These are phyloP conservation scores for Hypericum androsaemum DNA, from an alignment of 345 rosid genomes.

Conservation along the genomic window DNA sequence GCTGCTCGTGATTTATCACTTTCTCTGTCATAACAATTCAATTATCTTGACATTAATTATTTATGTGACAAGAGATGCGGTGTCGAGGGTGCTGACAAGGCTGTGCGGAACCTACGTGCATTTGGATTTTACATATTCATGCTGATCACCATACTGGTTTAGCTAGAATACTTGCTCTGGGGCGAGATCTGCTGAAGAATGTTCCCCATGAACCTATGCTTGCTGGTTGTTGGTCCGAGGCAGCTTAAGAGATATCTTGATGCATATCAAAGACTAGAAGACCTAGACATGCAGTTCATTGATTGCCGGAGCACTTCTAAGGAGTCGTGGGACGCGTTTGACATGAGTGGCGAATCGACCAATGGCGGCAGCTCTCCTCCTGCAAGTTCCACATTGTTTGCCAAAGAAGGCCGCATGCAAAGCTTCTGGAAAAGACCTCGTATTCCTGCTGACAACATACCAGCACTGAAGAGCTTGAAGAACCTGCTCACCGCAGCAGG, in stretches of 20 bases:
- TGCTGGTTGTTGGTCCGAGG: slow-evolving; percentile 73
- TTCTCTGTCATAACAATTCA: not conserved
- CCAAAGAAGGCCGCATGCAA: slow-evolving; percentile 63
- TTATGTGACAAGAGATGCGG: slow-evolving; percentile 42
- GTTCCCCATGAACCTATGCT: slow-evolving; percentile 59
- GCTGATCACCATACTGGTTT: slow-evolving; percentile 90
- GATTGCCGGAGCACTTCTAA: slow-evolving; percentile 68
- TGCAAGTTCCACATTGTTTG: slow-evolving; percentile 40
- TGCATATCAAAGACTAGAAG: slow-evolving; percentile 86
- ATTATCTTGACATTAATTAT: not conserved
- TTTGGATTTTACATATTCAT: too few species aligned
- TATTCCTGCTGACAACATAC: slow-evolving; percentile 39
- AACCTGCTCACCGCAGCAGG: slow-evolving; percentile 52
- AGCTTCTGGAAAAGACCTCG: slow-evolving; percentile 53
- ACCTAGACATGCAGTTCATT: slow-evolving; percentile 79
- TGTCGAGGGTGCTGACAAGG: slow-evolving; percentile 63
- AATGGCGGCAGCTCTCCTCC: slow-evolving; percentile 15
- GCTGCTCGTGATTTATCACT: not conserved
- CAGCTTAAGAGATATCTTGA: slow-evolving; percentile 67
- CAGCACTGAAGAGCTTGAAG: slow-evolving; percentile 42
- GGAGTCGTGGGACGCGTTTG: slow-evolving; percentile 52
- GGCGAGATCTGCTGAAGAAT: slow-evolving; percentile 60
- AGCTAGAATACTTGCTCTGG: slow-evolving; percentile 72
- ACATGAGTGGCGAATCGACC: slow-evolving; percentile 19
- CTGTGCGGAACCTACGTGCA: slow-evolving; percentile 54